phyloP scores from a whole-genome alignment of 108 stramenopile genomes.

The Cylindrotheca fusiformis region DNA sequence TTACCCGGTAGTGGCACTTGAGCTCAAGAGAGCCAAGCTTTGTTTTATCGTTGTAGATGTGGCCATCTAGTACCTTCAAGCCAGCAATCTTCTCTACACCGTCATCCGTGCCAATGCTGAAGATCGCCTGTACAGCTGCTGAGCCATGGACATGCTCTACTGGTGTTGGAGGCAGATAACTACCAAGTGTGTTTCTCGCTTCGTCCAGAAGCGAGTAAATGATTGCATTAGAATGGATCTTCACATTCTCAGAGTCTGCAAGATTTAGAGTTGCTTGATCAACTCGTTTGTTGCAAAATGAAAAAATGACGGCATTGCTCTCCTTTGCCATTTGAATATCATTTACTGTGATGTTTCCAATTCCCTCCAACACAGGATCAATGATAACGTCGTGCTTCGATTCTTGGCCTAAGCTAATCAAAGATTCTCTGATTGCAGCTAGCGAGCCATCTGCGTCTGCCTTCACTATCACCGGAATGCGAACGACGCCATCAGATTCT shows the following conservation, averaged over 20 bases:
- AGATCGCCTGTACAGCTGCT: slow-evolving; percentile 69
- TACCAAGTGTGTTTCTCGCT: slow-evolving; percentile 62
- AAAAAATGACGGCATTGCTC: slow-evolving; percentile 75
- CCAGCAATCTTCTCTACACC: slow-evolving; percentile 70
- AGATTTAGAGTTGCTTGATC: slow-evolving; percentile 48
- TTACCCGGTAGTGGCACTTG: slow-evolving; percentile 57
- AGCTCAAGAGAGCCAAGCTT: slow-evolving; percentile 6
- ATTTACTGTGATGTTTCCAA: slow-evolving; percentile 60
- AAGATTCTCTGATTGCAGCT: slow-evolving; percentile 67
- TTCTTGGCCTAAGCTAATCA: slow-evolving; percentile 53
- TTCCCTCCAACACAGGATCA: slow-evolving; percentile 70
- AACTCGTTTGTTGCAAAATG: slow-evolving; percentile 60
- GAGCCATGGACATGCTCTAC: slow-evolving; percentile 64
- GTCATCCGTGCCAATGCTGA: slow-evolving; percentile 53
- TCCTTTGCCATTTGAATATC: slow-evolving; percentile 82
- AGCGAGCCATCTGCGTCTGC: slow-evolving; percentile 84
- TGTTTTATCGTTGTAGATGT: slow-evolving; percentile 51
- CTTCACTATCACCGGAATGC: slow-evolving; percentile 81
- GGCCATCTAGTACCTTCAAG: slow-evolving; percentile 60
- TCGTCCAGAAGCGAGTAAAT: slow-evolving; percentile 82
- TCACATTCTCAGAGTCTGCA: slow-evolving; percentile 57
- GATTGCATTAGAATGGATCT: slow-evolving; percentile 57
- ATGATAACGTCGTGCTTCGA: slow-evolving; percentile 62
- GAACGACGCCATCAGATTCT: slow-evolving; percentile 38
- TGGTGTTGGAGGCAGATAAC: slow-evolving; percentile 49